phyloP scores from a whole-genome alignment of 2,329 filamentous ascomycete species.

The Stagonosporopsis chrysanthemi region DNA sequence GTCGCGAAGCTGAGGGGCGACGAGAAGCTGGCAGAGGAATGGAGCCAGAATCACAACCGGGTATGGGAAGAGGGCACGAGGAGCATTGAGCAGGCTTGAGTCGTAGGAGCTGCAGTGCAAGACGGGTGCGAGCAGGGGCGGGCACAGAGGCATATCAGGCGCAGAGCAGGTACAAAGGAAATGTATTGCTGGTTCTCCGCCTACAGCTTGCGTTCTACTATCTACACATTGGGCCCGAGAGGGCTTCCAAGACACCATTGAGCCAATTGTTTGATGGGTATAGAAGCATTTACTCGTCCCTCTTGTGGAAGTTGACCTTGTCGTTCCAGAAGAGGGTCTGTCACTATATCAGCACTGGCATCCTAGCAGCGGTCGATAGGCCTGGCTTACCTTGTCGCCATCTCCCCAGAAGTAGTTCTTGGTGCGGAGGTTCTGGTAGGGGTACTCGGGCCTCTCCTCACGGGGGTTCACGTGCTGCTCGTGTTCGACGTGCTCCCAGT shows the following conservation, averaged over 20 bases:
- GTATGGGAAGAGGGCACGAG: slow-evolving; percentile 44
- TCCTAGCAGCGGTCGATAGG: background rate
- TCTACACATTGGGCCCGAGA: slow-evolving; percentile 32
- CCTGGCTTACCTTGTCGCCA: slow-evolving; percentile 81
- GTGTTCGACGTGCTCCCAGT: slow-evolving; percentile 96
- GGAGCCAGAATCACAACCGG: slow-evolving; percentile 47
- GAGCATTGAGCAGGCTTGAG: slow-evolving; percentile 19
- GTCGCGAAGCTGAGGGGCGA: slow-evolving; percentile 71
- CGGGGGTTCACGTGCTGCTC: slow-evolving; percentile 68
- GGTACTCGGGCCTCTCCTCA: slow-evolving; percentile 91
- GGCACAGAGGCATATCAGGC: slow-evolving; percentile 3
- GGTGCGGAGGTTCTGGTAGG: slow-evolving; percentile 96
- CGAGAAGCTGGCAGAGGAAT: slow-evolving; percentile 46
- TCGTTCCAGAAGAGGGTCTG: slow-evolving; percentile 80
- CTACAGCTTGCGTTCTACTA: slow-evolving; percentile 34
- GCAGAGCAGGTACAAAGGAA: slow-evolving; percentile 37
- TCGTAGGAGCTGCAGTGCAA: background rate
- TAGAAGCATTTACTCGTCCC: slow-evolving; percentile 64
- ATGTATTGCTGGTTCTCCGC: slow-evolving; percentile 41
- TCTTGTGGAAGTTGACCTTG: slow-evolving; percentile 96
- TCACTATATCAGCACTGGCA: background rate
- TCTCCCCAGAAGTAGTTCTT: slow-evolving; percentile 97
- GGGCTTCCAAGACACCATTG: slow-evolving; percentile 12
- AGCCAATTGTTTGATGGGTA: slow-evolving; percentile 12
- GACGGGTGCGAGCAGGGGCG: slow-evolving; percentile 2